These are phyloP conservation scores for Leccinellum luteum DNA, from an alignment of 768 basidiomycete genomes.

Conservation along the genomic window DNA sequence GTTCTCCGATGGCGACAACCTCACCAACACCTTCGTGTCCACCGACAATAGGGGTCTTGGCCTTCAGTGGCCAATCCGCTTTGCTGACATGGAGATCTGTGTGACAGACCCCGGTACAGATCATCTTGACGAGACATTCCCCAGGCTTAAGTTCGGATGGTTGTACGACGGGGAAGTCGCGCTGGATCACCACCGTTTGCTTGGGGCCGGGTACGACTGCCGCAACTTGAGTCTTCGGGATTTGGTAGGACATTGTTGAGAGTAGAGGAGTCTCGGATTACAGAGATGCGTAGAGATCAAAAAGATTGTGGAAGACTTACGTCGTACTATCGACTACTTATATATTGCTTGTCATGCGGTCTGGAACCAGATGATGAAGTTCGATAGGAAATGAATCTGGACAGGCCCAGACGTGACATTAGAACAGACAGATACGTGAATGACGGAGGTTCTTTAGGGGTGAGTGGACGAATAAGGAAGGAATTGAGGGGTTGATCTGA, in stretches of 20 bases:
- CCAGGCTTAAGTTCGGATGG: conserved; percentile 58
- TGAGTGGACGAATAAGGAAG: too few species aligned
- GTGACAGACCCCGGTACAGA: conserved; percentile 83
- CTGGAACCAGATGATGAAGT: too few species aligned
- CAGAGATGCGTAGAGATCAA: not conserved
- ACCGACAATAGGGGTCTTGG: conserved; percentile 65
- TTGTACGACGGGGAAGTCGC: conserved; percentile 55
- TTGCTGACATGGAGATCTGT: conserved; percentile 75
- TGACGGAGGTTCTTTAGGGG: too few species aligned
- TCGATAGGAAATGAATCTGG: not conserved
- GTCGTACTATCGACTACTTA: not conserved
- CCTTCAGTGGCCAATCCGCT: conserved; percentile 79
- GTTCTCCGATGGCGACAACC: conserved; percentile 74
- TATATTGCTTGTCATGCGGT: not conserved
- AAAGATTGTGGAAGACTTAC: too few species aligned
- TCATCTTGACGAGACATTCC: conserved; percentile 74
- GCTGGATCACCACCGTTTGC: conserved; percentile 31
- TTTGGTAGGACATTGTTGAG: conserved; percentile 12
- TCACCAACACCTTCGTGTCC: conserved; percentile 85
- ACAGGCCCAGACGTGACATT: too few species aligned
- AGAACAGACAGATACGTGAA: too few species aligned
- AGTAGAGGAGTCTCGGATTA: not conserved
- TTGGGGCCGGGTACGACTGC: conserved; percentile 36
- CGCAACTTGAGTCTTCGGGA: conserved; percentile 43
- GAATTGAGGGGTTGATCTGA: too few species aligned